Percentiles rank a stretch among this genome's conserved stretches.
Evolutionary conservation across 1,139 yeast species (phyloP).

Genomic region (Wickerhamomyces sp.): DNA sequence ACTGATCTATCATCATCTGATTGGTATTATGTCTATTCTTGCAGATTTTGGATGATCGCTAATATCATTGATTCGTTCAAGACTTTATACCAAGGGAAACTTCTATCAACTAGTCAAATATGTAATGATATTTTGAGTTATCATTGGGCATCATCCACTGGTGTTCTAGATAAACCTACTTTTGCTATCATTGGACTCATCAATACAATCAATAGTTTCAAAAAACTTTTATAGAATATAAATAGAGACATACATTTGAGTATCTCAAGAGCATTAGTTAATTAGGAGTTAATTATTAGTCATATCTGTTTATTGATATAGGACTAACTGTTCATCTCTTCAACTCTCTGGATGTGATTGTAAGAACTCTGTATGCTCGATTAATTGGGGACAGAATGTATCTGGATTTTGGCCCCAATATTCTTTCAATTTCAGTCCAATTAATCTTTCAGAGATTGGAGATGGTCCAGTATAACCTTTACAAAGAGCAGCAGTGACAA

Average conservation of each 20-base stretch:
- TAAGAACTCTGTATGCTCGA: conserved; percentile 28
- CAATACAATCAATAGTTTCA: conserved; percentile 15
- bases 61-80: conserved; percentile 17
- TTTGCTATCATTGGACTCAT: conserved; percentile 21
- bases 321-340: neutral
- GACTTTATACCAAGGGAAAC: neutral
- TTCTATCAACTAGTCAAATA: conserved; percentile 3
- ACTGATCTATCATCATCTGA: conserved; percentile 15
- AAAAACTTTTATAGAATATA: conserved; percentile 5
- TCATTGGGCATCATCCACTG: conserved; percentile 22
- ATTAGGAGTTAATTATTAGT: too few species aligned
- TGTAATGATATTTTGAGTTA: conserved; percentile 19
- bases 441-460: conserved; percentile 15
- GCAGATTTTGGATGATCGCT: conserved; percentile 19
- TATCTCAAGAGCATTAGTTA: too few species aligned
- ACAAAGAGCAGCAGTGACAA: conserved; percentile 31
- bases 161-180: conserved; percentile 13
- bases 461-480: conserved; percentile 21
- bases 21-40: conserved; percentile 23
- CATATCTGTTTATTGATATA: too few species aligned
- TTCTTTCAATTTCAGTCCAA: conserved; percentile 26
- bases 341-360: conserved; percentile 21
- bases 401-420: conserved; percentile 23
- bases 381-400: conserved; percentile 24
- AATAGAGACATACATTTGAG: neutral